phyloP scores from a whole-genome alignment of 768 basidiomycete genomes.

The Leccinum truebloodii region DNA sequence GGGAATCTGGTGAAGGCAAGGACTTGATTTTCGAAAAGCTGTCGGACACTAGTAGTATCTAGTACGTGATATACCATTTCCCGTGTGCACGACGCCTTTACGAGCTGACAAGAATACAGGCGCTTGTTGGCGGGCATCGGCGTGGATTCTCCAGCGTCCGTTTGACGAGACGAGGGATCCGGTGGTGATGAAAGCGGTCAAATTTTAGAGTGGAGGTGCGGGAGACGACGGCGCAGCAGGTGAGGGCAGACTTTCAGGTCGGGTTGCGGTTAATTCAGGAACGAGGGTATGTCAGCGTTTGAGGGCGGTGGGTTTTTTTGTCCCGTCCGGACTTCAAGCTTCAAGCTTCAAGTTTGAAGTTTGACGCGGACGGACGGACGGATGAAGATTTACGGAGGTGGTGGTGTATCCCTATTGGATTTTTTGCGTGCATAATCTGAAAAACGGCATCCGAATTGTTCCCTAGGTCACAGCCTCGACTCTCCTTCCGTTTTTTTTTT shows the following conservation, averaged over 20 bases:
- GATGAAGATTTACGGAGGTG: constrained; percentile 31
- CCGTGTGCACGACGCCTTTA: constrained; percentile 50
- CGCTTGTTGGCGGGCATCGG: constrained; percentile 44
- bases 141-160: constrained; percentile 76
- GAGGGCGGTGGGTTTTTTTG: constrained; percentile 31
- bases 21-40: no score
- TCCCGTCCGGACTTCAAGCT: constrained; percentile 27
- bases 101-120: constrained; percentile 72
- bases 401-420: constrained; percentile 33
- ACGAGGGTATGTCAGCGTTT: constrained; percentile 77
- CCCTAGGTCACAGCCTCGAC: no score
- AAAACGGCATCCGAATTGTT: no score
- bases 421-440: constrained; percentile 14
- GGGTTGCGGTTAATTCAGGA: constrained; percentile 76
- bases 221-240: constrained; percentile 40
- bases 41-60: constrained; percentile 39
- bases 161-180: constrained; percentile 66
- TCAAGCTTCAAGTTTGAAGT: no score
- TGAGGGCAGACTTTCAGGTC: constrained; percentile 51
- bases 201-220: constrained; percentile 84
- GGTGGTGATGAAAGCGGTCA: constrained; percentile 62
- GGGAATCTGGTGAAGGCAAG: no score
- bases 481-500: no score
- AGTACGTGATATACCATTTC: no score
- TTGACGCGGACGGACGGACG: constrained; percentile 16